phyloP scores from a whole-genome alignment of 768 basidiomycete genomes.

The Candolleomyces aberdarensis region DNA sequence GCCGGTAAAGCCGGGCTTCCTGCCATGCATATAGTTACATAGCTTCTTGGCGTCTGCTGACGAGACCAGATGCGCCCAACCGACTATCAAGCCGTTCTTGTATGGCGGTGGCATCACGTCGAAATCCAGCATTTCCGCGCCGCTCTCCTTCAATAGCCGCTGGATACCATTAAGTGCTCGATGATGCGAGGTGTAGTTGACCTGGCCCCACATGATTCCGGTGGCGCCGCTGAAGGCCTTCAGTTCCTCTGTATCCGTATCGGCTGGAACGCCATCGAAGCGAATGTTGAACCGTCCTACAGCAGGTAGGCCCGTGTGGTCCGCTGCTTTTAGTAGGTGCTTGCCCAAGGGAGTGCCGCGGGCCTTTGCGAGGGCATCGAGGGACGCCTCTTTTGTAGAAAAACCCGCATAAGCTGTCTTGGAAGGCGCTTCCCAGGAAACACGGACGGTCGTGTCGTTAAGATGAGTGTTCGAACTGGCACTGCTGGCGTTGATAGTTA shows the following conservation, averaged over 20 bases:
- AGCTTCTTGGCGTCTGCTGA: conserved; percentile 51
- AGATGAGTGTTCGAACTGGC: conserved; percentile 34
- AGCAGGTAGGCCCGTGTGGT: conserved; percentile 57
- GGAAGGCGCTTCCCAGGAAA: conserved; percentile 59
- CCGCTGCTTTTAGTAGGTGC: conserved; percentile 39
- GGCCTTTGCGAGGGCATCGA: conserved; percentile 44
- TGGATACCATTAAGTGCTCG: conserved; percentile 35
- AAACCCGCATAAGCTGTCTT: conserved; percentile 66
- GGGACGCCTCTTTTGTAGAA: conserved; percentile 42
- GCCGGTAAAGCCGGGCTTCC: conserved; percentile 44
- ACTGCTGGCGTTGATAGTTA: conserved; percentile 40
- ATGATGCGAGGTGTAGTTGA: conserved; percentile 39
- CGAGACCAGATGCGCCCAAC: conserved; percentile 54
- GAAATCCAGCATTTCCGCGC: conserved; percentile 32
- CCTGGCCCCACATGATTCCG: conserved; percentile 49
- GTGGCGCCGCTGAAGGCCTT: conserved; percentile 43
- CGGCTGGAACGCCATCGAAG: conserved; percentile 51
- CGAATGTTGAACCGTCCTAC: conserved; percentile 60
- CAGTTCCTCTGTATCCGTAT: conserved; percentile 38
- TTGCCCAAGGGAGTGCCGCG: conserved; percentile 34
- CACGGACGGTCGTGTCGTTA: conserved; percentile 51
- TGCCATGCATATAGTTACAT: conserved; percentile 42
- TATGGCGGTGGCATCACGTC: conserved; percentile 51
- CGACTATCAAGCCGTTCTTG: conserved; percentile 43
- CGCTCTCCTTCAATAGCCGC: conserved; percentile 20